Evolutionary conservation across 805 yeast genomes (phyloP).

Genomic region (Suhomyces sp.): DNA sequence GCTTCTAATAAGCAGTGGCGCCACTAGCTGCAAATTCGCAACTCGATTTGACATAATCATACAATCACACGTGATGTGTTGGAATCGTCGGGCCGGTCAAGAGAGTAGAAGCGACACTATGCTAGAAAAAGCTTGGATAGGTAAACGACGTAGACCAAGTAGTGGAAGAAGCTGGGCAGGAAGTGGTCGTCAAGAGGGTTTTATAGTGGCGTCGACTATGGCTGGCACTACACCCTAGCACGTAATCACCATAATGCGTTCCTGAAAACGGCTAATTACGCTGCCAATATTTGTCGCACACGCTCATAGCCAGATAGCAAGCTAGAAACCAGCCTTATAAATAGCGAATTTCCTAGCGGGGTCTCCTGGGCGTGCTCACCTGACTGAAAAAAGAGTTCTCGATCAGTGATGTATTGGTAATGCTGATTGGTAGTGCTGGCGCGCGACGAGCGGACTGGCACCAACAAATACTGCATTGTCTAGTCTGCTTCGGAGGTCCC

Average conservation of each 20-base stretch:
- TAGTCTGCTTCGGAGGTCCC: background rate
- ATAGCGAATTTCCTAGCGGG: background rate
- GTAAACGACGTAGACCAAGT: too few species aligned
- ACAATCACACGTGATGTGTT: slow-evolving; percentile 6
- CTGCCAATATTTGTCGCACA: background rate
- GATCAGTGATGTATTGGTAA: background rate
- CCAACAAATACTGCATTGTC: background rate
- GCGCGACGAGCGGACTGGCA: background rate
- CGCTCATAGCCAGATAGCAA: background rate
- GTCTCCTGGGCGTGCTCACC: background rate
- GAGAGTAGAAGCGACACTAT: background rate
- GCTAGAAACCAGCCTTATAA: background rate
- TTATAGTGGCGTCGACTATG: background rate
- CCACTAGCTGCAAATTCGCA: background rate
- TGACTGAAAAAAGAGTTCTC: background rate
- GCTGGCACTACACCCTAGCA: background rate
- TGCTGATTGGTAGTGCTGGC: background rate
- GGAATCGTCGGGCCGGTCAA: background rate
- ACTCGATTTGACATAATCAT: slow-evolving; percentile 1
- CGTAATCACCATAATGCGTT: background rate
- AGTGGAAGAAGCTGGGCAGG: too few species aligned
- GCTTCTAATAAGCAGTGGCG: background rate
- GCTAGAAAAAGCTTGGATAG: background rate
- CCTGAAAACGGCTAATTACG: background rate
- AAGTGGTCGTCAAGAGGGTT: background rate